Evolutionary conservation across 2,329 filamentous ascomycete genomes (phyloP).

Genomic region (Monosporascus sp.): DNA sequence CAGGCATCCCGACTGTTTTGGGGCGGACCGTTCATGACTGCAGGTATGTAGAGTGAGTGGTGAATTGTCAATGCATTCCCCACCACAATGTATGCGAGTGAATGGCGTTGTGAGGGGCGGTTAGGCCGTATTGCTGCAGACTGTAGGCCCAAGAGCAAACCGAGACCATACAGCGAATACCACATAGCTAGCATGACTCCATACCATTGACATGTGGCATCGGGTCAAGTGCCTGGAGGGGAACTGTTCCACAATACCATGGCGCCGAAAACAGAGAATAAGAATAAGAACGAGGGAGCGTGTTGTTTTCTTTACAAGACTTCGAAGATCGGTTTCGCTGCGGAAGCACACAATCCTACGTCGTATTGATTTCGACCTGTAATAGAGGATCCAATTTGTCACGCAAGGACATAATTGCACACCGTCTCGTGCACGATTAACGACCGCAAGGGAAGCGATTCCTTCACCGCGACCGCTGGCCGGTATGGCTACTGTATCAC

Average conservation of each 20-base stretch:
- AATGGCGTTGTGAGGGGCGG: neutral
- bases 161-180: conserved; percentile 14
- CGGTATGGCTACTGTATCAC: conserved; percentile 32
- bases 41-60: neutral
- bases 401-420: too few relatives aligned
- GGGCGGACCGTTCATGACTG: neutral
- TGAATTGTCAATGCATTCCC: conserved; percentile 1
- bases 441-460: neutral
- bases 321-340: too few relatives aligned
- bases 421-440: neutral
- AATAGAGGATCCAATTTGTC: too few relatives aligned
- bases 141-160: conserved; percentile 1
- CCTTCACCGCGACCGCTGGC: conserved; percentile 1
- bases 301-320: neutral
- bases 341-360: too few relatives aligned
- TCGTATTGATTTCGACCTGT: too few relatives aligned
- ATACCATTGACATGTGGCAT: conserved; percentile 12
- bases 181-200: conserved; percentile 13
- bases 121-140: neutral
- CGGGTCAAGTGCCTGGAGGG: neutral
- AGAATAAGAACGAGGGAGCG: neutral
- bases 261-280: neutral
- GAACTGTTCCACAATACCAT: neutral
- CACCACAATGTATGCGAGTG: neutral
- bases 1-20: neutral